Conservation (phyloP, 2,329 filamentous ascomycete genomes). For the Trichoderma aggressivum region DNA sequence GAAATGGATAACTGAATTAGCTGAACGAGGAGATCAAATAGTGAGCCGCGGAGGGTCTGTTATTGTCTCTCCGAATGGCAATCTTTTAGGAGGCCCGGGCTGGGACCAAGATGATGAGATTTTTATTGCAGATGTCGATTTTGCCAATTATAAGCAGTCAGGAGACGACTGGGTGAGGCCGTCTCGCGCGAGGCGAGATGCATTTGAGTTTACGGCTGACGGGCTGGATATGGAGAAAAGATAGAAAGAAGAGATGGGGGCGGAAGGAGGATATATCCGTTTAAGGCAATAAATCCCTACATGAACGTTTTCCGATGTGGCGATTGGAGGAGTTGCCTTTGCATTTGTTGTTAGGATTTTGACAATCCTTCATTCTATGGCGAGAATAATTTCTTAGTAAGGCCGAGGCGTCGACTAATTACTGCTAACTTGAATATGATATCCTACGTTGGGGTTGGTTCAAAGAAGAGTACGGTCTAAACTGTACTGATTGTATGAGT, state of each 20-base stretch:
- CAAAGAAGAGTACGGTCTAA: neutral
- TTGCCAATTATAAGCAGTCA: neutral
- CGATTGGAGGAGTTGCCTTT: neutral
- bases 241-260: neutral
- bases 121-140: neutral
- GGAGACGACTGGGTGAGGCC: neutral
- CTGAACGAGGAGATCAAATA: neutral
- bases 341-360: neutral
- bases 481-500: neutral
- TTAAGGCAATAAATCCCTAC: neutral
- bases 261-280: neutral
- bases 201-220: neutral
- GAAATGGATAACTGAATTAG: neutral
- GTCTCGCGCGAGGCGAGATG: neutral
- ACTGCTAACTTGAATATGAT: neutral
- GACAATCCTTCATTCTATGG: neutral
- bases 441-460: neutral
- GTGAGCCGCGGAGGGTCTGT: neutral
- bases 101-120: neutral
- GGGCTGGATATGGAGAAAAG: neutral
- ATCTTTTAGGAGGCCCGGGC: neutral
- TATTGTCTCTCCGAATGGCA: neutral
- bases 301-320: neutral
- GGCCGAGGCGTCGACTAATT: neutral
- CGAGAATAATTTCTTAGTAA: neutral